These are phyloP conservation scores for Solanum virginianum DNA, from an alignment of 257 asterid species.

Conservation along the genomic window DNA sequence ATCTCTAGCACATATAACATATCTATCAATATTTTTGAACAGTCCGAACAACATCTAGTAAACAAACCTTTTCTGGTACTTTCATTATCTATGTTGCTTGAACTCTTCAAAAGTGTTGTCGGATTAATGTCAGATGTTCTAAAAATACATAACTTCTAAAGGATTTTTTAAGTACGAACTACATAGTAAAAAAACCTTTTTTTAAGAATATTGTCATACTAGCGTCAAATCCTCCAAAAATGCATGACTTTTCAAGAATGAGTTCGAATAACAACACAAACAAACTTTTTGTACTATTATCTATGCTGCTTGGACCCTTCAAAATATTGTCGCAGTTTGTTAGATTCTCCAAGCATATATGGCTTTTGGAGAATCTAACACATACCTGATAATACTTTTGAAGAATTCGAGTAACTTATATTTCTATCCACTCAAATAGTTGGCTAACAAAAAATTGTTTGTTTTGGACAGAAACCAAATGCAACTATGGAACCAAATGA, in stretches of 20 bases:
- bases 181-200: not conserved
- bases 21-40: not conserved
- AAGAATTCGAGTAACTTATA: not conserved
- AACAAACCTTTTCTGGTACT: not conserved
- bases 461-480: constrained; percentile 28
- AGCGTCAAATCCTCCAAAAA: not conserved
- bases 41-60: not conserved
- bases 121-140: not conserved
- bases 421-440: not conserved
- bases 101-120: not conserved
- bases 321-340: not conserved
- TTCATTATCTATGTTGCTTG: not conserved
- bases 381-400: not conserved
- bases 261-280: not conserved
- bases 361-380: not conserved
- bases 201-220: not conserved
- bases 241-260: not conserved
- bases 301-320: not conserved
- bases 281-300: not conserved
- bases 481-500: constrained; percentile 19
- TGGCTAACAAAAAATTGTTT: not conserved
- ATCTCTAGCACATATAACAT: not conserved
- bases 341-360: too few species aligned
- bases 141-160: not conserved
- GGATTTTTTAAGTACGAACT: not conserved